Evolutionary conservation across 2,329 filamentous ascomycete species (phyloP), one percentile per base, ranked within the genome.

Genomic region (Colletotrichum tamarilloi): DNA sequence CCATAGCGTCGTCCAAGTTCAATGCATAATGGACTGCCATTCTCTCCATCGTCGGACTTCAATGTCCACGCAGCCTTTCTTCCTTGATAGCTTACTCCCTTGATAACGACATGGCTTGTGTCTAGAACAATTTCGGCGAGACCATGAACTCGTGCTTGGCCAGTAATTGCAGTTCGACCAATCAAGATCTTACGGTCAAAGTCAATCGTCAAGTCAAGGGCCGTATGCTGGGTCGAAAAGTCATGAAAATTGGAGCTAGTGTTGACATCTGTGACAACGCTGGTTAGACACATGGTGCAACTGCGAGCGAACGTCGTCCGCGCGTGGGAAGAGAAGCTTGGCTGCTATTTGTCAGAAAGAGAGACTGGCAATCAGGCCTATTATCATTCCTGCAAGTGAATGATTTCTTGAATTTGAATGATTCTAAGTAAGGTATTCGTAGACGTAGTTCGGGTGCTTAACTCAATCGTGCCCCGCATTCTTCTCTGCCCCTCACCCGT

Each of bases 171-270:
- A 28, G 28, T 68, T 24, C 9, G 22, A 19, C 96, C 96, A 71
- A 88, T 89, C 74, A 98, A 88, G 68, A 90, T 88, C 85, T 94
- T 94, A 80, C 91, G 88, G 73, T 93, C 90, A 81, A 98, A 98
- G 78, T 97, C 92, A 77, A 98, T 92, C 76, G 91, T 90, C 79
- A 98, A 90, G 81, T 93, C 91, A 69, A 94, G 93, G 22, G 90
- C 92, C 19, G 94, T 96, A 84, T 98, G 95, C 80, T 89, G 91
- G 12, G 94, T 98, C 73, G 90, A 87, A 91, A 95, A 98, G 69
- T 93, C 91, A 82, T 94, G 92, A 84, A 98, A 98, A 85, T 98
- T 98, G 80, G 94, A 93, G 70, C 96, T 85, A 22, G 96, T 98
- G 82, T 95, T 97, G 65, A 95, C 95, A 84, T 98, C 96, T 78